Percentiles rank a stretch among this genome's conserved stretches.
Conservation (phyloP, 2,329 filamentous ascomycete genomes). For the Arthroderma sp. region DNA sequence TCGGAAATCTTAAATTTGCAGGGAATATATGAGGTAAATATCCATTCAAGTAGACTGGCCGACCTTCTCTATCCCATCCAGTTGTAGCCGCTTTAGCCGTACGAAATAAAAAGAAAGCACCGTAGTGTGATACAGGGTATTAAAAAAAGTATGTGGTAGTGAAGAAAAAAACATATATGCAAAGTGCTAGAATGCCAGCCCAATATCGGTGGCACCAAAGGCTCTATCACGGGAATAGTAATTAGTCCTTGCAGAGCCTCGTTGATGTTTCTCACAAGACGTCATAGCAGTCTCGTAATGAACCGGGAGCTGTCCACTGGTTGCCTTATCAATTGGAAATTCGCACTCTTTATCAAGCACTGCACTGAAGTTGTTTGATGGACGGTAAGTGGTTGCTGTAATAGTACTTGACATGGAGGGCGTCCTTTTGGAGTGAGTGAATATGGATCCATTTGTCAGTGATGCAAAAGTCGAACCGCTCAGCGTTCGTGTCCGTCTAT, state of each 20-base stretch:
- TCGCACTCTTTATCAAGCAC: conserved; percentile 15
- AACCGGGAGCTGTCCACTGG: conserved; percentile 4
- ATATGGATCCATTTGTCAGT: conserved; percentile 17
- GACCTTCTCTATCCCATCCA: too few relatives aligned
- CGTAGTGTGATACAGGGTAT: too few relatives aligned
- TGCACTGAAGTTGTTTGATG: conserved; percentile 6
- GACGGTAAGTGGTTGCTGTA: conserved; percentile 10
- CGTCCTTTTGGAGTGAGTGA: conserved; percentile 12
- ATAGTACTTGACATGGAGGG: conserved; percentile 20
- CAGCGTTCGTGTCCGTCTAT: conserved; percentile 16
- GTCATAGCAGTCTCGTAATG: conserved; percentile 13
- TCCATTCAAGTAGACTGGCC: too few relatives aligned
- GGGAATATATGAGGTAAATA: too few relatives aligned
- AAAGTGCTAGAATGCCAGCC: conserved; percentile 19
- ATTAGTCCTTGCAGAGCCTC: conserved; percentile 14
- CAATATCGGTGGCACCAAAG: conserved; percentile 13
- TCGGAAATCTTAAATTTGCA: too few relatives aligned
- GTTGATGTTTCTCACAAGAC: conserved; percentile 9
- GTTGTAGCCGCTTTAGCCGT: too few relatives aligned
- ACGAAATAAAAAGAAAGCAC: too few relatives aligned
- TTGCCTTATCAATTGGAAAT: conserved; percentile 4
- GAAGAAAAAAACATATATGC: not conserved
- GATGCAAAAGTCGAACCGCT: conserved; percentile 25
- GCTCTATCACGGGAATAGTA: not conserved
- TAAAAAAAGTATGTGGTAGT: too few relatives aligned